Percentiles rank a stretch among this genome's conserved stretches.
phyloP scores from a whole-genome alignment of 1,284 basidiomycete species.

The Puccinia sorghi region DNA sequence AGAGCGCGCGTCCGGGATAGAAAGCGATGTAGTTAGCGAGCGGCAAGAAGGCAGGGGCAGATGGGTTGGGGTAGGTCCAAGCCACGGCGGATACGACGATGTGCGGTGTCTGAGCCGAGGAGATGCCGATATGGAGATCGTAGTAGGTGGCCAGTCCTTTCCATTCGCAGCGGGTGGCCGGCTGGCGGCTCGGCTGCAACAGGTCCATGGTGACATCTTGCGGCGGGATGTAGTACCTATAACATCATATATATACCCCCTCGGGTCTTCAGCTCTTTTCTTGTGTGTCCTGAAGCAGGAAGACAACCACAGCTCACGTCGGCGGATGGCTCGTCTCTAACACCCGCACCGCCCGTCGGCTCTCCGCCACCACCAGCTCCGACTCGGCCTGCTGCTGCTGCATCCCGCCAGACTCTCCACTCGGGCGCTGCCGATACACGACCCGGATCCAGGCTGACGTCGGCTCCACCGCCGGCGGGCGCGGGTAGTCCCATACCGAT shows the following conservation, averaged over 20 bases:
- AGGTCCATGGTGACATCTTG: slow-evolving; percentile 50
- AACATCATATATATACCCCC: not conserved
- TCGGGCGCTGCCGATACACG: slow-evolving; percentile 12
- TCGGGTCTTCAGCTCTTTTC: too few species aligned
- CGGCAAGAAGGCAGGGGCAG: slow-evolving; percentile 51
- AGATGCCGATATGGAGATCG: slow-evolving; percentile 51
- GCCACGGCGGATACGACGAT: slow-evolving; percentile 51
- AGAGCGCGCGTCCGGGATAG: slow-evolving; percentile 51
- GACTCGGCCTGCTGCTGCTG: too few species aligned
- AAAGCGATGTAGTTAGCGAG: slow-evolving; percentile 57
- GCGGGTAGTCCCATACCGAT: slow-evolving; percentile 57
- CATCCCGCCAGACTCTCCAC: not conserved
- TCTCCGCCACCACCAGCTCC: slow-evolving; percentile 56
- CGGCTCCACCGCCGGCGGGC: slow-evolving; percentile 55
- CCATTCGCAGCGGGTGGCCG: slow-evolving; percentile 56
- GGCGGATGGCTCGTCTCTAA: slow-evolving; percentile 57
- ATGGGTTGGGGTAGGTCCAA: slow-evolving; percentile 57
- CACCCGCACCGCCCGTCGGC: slow-evolving; percentile 55
- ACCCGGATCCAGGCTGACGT: slow-evolving; percentile 55
- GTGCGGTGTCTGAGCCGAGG: slow-evolving; percentile 49
- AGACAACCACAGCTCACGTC: slow-evolving; percentile 50
- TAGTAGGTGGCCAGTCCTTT: slow-evolving; percentile 56
- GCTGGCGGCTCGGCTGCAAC: slow-evolving; percentile 51
- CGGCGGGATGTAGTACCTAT: slow-evolving; percentile 31
- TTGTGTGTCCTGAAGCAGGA: too few species aligned